Evolutionary conservation across 805 yeast genomes (phyloP), one percentile per base, ranked within the genome.

Genomic region (Lipomyces japonicus): DNA sequence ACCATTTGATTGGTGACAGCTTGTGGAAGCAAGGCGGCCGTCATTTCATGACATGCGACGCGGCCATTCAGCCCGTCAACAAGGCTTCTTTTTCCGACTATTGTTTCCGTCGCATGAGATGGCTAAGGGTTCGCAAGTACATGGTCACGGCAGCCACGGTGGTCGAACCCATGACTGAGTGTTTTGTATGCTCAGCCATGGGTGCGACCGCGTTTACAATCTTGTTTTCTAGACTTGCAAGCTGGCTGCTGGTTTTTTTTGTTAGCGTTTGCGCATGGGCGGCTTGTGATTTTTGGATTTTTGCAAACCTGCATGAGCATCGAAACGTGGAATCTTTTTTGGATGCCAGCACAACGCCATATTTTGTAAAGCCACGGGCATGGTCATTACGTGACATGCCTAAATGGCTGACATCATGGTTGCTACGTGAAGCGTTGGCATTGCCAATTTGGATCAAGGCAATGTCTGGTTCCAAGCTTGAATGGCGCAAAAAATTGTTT

Each of bases 1-100:
- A 88, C 65, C 88, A 88, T 65, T 85, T 87, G 95, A 88, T 88
- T 55, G 95, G 86, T 3, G 87, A 86, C 42, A 86, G 88, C 0
- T 64, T 88, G 16, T 88, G 95, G 95, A 79, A 80, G 43, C 59
- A 50, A 22, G 72, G 74, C 30, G 81, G 85, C 22, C 71, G 89
- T 57, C 86, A 95, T 0, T 89, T 84, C 0, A 72, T 87, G 74
- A 82, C 91, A 0, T 80, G 84, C 1, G 95, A 88, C 63, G 76
- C 80, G 41, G 95, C 81, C 1, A 68, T 86, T 3, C 96, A 88
- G 63, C 96, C 96, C 0, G 66, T 80, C 21, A 63, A 63, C 30
- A 62, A 56, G 5, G 60, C 72, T n/a, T 40, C 61, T 2, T 60
- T 80, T 10, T 57, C 61, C 38, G 86, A 84, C 56, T 88, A 84